Evolutionary conservation across 2,329 filamentous ascomycete species (phyloP).

Genomic region (Tolypocladium guangdongense): DNA sequence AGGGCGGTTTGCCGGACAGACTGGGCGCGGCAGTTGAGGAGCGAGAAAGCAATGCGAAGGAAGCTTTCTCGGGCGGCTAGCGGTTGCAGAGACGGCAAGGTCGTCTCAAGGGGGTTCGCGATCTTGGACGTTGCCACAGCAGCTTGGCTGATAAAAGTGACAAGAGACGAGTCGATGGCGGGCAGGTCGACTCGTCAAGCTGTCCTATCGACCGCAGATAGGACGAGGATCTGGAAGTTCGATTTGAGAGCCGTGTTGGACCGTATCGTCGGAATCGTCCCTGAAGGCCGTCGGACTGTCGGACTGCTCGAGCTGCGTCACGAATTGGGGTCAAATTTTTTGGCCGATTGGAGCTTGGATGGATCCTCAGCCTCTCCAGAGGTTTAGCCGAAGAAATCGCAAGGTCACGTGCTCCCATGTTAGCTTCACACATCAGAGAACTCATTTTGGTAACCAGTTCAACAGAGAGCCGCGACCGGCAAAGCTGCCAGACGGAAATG

Average conservation of each 20-base stretch:
- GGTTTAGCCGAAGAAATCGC: constrained; percentile 7
- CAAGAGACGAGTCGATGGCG: not conserved
- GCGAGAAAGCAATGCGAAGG: not conserved
- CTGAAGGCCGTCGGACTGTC: not conserved
- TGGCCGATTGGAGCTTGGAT: not conserved
- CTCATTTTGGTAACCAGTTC: too few relatives aligned
- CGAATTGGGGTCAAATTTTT: constrained; percentile 3
- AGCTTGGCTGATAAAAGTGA: not conserved
- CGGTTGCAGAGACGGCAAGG: not conserved
- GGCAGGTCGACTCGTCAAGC: not conserved
- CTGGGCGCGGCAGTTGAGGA: not conserved
- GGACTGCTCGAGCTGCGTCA: not conserved
- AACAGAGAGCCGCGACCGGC: not conserved
- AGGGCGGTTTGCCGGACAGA: not conserved
- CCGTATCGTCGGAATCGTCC: not conserved
- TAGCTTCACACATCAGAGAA: not conserved
- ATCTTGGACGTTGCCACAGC: not conserved
- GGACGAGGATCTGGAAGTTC: not conserved
- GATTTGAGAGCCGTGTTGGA: not conserved
- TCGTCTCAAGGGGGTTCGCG: not conserved
- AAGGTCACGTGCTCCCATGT: constrained; percentile 2
- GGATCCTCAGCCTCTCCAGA: not conserved
- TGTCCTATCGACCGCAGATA: not conserved
- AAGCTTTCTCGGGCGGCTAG: not conserved
- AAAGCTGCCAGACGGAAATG: not conserved